A percentile compares a stretch with the other conserved stretches of the same genome.
These are phyloP conservation scores for Coniosporium tulheliwenetii DNA, from an alignment of 2,329 filamentous ascomycete genomes.

Conservation along the genomic window DNA sequence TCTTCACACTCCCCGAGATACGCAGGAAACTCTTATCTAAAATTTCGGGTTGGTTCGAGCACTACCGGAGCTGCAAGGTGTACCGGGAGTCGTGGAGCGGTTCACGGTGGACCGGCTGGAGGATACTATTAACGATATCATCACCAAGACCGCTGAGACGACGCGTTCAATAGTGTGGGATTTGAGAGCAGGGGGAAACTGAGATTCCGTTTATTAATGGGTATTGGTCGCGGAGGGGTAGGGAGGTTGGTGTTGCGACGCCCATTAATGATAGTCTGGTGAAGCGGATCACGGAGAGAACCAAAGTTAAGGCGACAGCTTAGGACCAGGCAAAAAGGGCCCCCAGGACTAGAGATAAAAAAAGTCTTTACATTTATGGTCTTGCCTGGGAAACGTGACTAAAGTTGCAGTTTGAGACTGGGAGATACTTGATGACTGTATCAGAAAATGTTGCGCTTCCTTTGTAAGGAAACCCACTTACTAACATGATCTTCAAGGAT, in stretches of 20 bases:
- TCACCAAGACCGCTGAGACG: slow-evolving; percentile 38
- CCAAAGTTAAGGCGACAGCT: too few relatives aligned
- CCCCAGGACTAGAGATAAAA: too few relatives aligned
- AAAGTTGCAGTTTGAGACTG: too few relatives aligned
- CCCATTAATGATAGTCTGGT: slow-evolving; percentile 59
- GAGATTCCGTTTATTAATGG: slow-evolving; percentile 81
- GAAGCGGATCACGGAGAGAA: too few relatives aligned
- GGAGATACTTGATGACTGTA: too few relatives aligned
- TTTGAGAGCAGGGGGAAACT: slow-evolving; percentile 45
- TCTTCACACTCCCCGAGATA: slow-evolving; percentile 48
- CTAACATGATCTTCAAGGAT: too few relatives aligned
- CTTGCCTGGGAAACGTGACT: too few relatives aligned
- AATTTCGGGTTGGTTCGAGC: slow-evolving; percentile 53
- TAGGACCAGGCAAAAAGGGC: too few relatives aligned
- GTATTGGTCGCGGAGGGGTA: slow-evolving; percentile 63
- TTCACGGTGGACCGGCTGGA: slow-evolving; percentile 47
- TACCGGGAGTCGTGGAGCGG: slow-evolving; percentile 42
- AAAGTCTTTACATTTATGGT: too few relatives aligned
- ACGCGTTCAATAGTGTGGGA: slow-evolving; percentile 54
- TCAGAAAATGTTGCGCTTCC: too few relatives aligned
- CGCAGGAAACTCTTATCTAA: slow-evolving; percentile 58
- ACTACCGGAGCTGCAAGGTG: slow-evolving; percentile 56
- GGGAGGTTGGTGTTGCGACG: slow-evolving; percentile 55
- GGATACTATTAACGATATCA: slow-evolving; percentile 38
- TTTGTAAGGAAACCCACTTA: too few relatives aligned